These are phyloP conservation scores for Debaryomyces maramus DNA, from an alignment of 805 yeast genomes.

Conservation along the genomic window DNA sequence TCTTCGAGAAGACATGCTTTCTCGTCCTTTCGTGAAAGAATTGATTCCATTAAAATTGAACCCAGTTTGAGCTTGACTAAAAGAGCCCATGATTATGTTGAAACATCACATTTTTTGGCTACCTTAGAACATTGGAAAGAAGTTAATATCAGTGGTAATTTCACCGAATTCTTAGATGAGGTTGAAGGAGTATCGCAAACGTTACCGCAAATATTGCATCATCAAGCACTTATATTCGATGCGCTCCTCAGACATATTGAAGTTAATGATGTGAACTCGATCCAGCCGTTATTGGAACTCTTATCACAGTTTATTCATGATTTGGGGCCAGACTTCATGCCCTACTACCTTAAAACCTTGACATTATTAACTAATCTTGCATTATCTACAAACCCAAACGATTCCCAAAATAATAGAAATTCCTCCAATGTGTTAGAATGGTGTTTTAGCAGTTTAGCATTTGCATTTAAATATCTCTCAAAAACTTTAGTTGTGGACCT, in stretches of 20 bases:
- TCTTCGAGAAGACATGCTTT: slow-evolving; percentile 59
- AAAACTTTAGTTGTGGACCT: slow-evolving; percentile 62
- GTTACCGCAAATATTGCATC: slow-evolving; percentile 77
- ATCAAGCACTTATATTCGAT: slow-evolving; percentile 59
- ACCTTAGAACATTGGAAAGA: slow-evolving; percentile 87
- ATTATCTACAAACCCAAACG: slow-evolving; percentile 35
- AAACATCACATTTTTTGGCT: slow-evolving; percentile 74
- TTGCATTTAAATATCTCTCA: slow-evolving; percentile 83
- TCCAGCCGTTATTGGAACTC: slow-evolving; percentile 77
- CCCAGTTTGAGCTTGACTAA: slow-evolving; percentile 56
- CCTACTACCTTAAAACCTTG: slow-evolving; percentile 59
- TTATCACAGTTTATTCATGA: slow-evolving; percentile 88
- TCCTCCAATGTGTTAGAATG: slow-evolving; percentile 71
- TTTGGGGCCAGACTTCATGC: slow-evolving; percentile 86
- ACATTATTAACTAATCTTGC: slow-evolving; percentile 50
- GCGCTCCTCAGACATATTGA: slow-evolving; percentile 47
- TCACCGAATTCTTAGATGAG: slow-evolving; percentile 59
- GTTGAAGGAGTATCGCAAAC: slow-evolving; percentile 61
- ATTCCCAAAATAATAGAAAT: slow-evolving; percentile 53
- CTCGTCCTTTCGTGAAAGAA: slow-evolving; percentile 78
- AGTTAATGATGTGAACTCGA: slow-evolving; percentile 63
- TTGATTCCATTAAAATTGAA: slow-evolving; percentile 81
- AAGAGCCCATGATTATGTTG: slow-evolving; percentile 69
- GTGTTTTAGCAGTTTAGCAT: slow-evolving; percentile 82
- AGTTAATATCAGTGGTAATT: slow-evolving; percentile 72